A percentile compares a stretch with the other conserved stretches of the same genome.
phyloP scores from a whole-genome alignment of 352 stramenopile species.

The Globisporangium splendens region DNA sequence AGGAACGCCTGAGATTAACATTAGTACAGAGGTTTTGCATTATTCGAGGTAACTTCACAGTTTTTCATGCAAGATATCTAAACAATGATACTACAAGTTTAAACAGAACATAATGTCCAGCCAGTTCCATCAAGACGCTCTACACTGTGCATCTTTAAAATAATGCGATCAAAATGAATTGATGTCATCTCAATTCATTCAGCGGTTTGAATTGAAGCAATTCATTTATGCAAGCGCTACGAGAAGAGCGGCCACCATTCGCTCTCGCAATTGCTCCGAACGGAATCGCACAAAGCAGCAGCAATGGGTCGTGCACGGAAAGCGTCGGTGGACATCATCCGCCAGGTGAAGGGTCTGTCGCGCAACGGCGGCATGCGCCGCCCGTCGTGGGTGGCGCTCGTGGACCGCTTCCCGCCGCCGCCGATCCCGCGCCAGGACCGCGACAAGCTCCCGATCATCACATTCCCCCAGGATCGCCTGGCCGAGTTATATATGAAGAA shows the following conservation, averaged over 20 bases:
- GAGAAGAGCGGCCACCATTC: background rate
- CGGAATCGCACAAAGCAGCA: conserved; percentile 6
- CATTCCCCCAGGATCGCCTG: conserved; percentile 82
- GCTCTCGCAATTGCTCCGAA: background rate
- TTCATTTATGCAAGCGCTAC: background rate
- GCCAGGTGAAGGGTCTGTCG: conserved; percentile 69
- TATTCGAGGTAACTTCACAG: no score
- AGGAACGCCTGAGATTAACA: no score
- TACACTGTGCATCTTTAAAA: no score
- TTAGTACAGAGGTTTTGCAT: no score
- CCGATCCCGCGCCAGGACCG: conserved; percentile 69
- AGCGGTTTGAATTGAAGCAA: no score
- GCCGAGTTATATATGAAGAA: conserved; percentile 81
- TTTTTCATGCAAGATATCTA: no score
- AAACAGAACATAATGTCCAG: no score
- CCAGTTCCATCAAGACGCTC: no score
- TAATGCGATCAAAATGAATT: background rate
- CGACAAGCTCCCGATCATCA: conserved; percentile 73
- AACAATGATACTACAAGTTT: no score
- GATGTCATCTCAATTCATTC: no score
- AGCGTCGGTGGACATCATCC: conserved; percentile 74
- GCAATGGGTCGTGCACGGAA: conserved; percentile 78
- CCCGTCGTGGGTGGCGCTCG: conserved; percentile 66
- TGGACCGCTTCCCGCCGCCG: conserved; percentile 75
- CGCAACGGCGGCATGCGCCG: conserved; percentile 77